A percentile compares a stretch with the other conserved stretches of the same genome.
These are phyloP conservation scores for Colletotrichum musicola DNA, from an alignment of 2,329 filamentous ascomycete species.

Conservation along the genomic window DNA sequence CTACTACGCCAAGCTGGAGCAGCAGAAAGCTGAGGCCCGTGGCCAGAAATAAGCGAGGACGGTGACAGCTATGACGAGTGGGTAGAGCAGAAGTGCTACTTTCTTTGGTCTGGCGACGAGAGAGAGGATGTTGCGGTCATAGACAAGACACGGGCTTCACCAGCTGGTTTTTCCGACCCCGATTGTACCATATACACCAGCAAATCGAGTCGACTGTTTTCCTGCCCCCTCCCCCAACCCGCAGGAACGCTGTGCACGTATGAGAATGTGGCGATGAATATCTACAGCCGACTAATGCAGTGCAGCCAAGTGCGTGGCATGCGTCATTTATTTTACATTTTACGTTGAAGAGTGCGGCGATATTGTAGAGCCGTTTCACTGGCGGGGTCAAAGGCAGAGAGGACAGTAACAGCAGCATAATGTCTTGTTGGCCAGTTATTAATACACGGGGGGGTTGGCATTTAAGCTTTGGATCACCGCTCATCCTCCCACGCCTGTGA, in stretches of 20 bases:
- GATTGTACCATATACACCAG: conserved; percentile 40
- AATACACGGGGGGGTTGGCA: too few species aligned
- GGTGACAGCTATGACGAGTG: neutral
- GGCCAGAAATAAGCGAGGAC: conserved; percentile 44
- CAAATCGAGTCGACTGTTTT: conserved; percentile 28
- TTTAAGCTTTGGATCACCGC: neutral
- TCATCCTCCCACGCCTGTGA: conserved; percentile 28
- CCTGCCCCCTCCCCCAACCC: neutral
- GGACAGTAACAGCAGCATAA: neutral
- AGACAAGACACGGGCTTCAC: conserved; percentile 35
- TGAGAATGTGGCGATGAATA: too few species aligned
- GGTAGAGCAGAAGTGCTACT: neutral
- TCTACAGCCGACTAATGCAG: too few species aligned
- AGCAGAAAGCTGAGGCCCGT: conserved; percentile 60
- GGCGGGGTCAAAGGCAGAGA: neutral
- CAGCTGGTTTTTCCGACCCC: conserved; percentile 31
- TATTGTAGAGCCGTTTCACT: too few species aligned
- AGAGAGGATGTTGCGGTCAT: conserved; percentile 27
- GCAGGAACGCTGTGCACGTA: neutral
- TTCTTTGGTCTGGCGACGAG: conserved; percentile 23
- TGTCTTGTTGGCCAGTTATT: neutral
- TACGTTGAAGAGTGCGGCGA: too few species aligned
- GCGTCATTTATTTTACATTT: too few species aligned
- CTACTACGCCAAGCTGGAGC: conserved; percentile 71
- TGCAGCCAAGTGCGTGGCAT: too few species aligned